These are phyloP conservation scores for Brassica cretica DNA, from an alignment of 345 rosid species.

Conservation along the genomic window DNA sequence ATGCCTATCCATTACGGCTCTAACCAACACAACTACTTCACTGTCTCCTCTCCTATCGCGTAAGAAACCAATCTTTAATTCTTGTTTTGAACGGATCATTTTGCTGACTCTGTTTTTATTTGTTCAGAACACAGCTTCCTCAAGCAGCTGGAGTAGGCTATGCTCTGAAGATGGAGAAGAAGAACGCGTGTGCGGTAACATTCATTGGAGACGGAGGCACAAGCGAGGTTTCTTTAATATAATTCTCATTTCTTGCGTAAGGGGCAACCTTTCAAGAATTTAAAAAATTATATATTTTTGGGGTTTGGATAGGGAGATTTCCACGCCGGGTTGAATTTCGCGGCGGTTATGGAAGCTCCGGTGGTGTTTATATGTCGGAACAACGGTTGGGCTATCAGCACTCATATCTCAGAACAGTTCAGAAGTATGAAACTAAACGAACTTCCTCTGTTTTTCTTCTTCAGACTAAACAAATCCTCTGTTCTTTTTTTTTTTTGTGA, in stretches of 20 bases:
- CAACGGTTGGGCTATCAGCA: conserved; percentile 94
- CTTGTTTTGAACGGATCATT: background rate
- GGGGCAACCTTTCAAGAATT: conserved; percentile 8
- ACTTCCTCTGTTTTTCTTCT: conserved; percentile 11
- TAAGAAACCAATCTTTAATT: conserved; percentile 33
- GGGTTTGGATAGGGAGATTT: conserved; percentile 64
- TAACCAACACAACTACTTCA: conserved; percentile 61
- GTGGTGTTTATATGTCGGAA: conserved; percentile 74
- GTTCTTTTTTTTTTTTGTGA: background rate
- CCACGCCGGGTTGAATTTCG: conserved; percentile 87
- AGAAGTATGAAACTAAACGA: conserved; percentile 50
- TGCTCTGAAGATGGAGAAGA: conserved; percentile 71
- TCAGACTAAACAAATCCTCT: background rate
- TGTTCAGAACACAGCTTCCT: conserved; percentile 70
- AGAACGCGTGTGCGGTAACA: conserved; percentile 64
- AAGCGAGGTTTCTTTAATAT: conserved; percentile 56
- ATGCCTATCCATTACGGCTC: conserved; percentile 89
- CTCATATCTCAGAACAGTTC: conserved; percentile 68
- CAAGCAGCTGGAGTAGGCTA: conserved; percentile 81
- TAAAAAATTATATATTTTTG: background rate
- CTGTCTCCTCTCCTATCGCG: conserved; percentile 80
- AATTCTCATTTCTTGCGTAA: background rate
- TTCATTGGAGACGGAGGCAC: conserved; percentile 76
- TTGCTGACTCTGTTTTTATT: background rate
- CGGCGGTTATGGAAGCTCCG: conserved; percentile 78